Conservation (phyloP, 108 stramenopile genomes). For the Nitzschia inconspicua region DNA sequence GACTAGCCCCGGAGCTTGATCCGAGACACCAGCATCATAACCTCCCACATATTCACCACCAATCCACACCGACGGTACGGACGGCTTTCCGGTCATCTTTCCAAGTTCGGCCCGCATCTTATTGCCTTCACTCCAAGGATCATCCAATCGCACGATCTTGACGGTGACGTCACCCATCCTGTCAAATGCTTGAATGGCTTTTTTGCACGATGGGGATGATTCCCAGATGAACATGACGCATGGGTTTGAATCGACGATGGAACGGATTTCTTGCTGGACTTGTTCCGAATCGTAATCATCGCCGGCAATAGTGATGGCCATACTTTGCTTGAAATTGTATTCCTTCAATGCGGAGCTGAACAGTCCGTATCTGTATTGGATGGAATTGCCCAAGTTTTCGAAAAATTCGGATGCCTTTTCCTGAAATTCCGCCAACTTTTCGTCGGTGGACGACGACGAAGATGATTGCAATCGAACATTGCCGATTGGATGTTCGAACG, state of each 20-base stretch:
- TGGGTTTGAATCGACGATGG: constrained; percentile 45
- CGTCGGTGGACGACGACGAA: too few species aligned
- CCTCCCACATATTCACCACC: constrained; percentile 69
- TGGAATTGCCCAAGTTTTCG: too few species aligned
- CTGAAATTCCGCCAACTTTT: too few species aligned
- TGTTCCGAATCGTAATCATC: constrained; percentile 45
- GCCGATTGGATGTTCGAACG: too few species aligned
- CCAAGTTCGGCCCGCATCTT: constrained; percentile 62
- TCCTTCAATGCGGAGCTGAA: too few species aligned
- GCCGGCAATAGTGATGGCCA: constrained; percentile 54
- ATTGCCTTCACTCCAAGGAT: constrained; percentile 70
- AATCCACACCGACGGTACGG: constrained; percentile 62
- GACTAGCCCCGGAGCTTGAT: constrained; percentile 57
- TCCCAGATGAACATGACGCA: constrained; percentile 60
- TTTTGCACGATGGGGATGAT: constrained; percentile 58
- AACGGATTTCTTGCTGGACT: constrained; percentile 36
- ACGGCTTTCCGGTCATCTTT: constrained; percentile 47
- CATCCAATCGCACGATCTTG: constrained; percentile 60
- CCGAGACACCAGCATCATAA: constrained; percentile 58
- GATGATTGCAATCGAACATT: too few species aligned
- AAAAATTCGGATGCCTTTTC: too few species aligned
- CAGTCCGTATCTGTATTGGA: too few species aligned
- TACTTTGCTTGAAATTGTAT: constrained; percentile 59
- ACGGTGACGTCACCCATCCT: constrained; percentile 21
- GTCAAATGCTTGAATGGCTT: constrained; percentile 50